These are phyloP conservation scores for Phialocephala subalpina DNA, from an alignment of 2,329 filamentous ascomycete species.

Conservation along the genomic window DNA sequence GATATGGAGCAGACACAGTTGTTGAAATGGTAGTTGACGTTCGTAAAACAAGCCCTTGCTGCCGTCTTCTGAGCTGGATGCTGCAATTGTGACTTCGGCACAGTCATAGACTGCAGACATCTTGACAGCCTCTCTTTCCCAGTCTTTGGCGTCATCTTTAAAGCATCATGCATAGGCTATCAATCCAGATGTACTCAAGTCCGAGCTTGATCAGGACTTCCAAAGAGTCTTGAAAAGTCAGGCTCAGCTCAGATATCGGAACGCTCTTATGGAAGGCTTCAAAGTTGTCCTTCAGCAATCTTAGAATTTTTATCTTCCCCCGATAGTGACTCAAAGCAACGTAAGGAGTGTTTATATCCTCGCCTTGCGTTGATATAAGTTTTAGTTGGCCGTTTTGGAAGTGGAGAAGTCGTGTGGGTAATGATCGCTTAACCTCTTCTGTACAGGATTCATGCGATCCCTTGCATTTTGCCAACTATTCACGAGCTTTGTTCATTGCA, in stretches of 20 bases:
- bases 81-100: neutral
- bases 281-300: constrained; percentile 52
- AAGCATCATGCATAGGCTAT: constrained; percentile 28
- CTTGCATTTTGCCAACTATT: neutral
- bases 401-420: neutral
- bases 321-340: constrained; percentile 3
- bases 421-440: neutral
- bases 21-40: neutral
- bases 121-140: constrained; percentile 49
- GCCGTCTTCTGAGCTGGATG: neutral
- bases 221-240: constrained; percentile 25
- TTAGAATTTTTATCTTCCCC: constrained; percentile 7
- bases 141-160: constrained; percentile 14
- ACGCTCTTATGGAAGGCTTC: constrained; percentile 43
- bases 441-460: neutral
- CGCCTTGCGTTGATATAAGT: neutral
- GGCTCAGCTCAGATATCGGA: neutral
- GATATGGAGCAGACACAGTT: neutral
- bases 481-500: neutral
- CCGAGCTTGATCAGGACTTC: constrained; percentile 14
- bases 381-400: neutral
- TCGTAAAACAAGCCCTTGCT: neutral
- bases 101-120: constrained; percentile 3
- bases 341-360: neutral
- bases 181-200: constrained; percentile 27